Base-by-base conservation (phyloP, 2,329 filamentous ascomycete species). In the Dothiorella sarmentorum region DNA sequence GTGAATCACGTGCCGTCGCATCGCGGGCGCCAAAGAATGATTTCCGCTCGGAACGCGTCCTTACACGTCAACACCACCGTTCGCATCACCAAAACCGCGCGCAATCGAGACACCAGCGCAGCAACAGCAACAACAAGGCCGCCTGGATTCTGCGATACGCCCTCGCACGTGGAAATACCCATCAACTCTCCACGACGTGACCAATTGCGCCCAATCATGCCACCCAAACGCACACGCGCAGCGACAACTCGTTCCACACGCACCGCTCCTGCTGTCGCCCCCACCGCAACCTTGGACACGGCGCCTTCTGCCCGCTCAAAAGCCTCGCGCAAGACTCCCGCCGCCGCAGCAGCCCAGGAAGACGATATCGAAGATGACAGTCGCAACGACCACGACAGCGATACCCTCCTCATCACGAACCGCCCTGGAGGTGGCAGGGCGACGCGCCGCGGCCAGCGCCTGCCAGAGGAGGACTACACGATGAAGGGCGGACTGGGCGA, bases 321-420 rank as follows among this genome's bases (percentile, higher is more conserved):
- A n/a, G n/a, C 15, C 31, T 40, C 37, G 5, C 7, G 24, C 33
- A 31, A 20, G 17, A 5, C 37, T 33, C 37, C 11, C 9, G n/a
- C n/a, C 13, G 13, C 26, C 22, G 22, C 27, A 13, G 29, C 18
- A 31, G 15, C 20, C 42, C 17, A 37, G n/a, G 27, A 31, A 9
- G 29, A 10, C 40, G 61, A 68, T 60, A 20, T 62, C 22, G 62
- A 68, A n/a, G n/a, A n/a, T 13, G 66, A 59, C 52, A 64, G 69
- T 62, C 72, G 71, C 60, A 69, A 73, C 62, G 72, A 71, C 60
- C 69, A 73, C 38, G 73, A 74, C 56, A 71, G 69, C 60, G 69
- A 74, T 65, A 69, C 71, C 3, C 64, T 73, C 10, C 37, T 7
- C 27, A 44, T 56, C 52, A 33, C 37, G 35, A 33, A 17, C 26